Evolutionary conservation across 768 basidiomycete genomes (phyloP), one percentile per base, ranked within the genome.

Genomic region (Lepiota venenata): DNA sequence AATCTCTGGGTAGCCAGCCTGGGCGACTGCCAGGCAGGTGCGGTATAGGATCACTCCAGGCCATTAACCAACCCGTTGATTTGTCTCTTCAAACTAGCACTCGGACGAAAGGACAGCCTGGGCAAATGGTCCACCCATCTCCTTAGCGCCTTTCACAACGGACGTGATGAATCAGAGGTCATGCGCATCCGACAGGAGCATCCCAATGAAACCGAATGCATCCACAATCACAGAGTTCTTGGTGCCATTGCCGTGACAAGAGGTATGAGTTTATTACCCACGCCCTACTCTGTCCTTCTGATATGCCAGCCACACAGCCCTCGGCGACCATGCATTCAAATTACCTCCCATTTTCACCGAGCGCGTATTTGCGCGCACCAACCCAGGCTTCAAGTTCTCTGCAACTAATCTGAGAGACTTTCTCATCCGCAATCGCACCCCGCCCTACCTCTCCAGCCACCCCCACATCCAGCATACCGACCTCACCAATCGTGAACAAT

Each of bases 201-300:
- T 60, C 80, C 79, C 14, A 73, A 69, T 20, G 79, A 78, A 60
- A 35, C 58, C 0, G 76, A 78, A 52, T 74, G 71, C 45, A 61
- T 82, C 5, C 47, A 74, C 36, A 64, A 72, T 18, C 64, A 76
- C 47, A 71, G 82, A 42, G 79, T 83, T 11, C 69, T 82, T 6
- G 81, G 82, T 20, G 74, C 76, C 1, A 76, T 83, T 44, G 81
- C 81, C 15, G 80, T 82, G 14, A 84, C 82, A 41, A 68, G 82
- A 67, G 79, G 82, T 75, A n/a, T 57, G 45, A n/a, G 71, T 64
- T 7, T 2, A 16, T 20, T 2, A 32, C 25, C 32, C 38, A 29
- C 18, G 25, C 21, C 42, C 12, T 15, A 4, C 40, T 37, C 47
- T 10, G 29, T 20, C 53, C 36, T 2, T 25, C 46, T 42, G 36